Base-by-base conservation (phyloP, 768 basidiomycete genomes). In the Pilatotrama ljubarskyi region DNA sequence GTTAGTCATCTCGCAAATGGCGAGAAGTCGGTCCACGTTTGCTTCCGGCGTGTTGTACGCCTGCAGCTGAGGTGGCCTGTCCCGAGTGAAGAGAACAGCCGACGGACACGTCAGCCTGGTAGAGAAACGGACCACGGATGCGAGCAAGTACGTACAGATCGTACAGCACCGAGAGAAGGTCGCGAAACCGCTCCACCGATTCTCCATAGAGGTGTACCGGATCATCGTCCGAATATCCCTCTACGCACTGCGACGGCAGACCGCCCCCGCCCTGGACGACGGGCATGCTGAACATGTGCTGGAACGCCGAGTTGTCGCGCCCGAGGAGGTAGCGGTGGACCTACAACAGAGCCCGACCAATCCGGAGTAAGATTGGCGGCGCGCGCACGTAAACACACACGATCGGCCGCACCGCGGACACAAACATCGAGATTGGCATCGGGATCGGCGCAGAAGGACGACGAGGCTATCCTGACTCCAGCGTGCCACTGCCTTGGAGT, bases 181-280 rank as follows among this genome's bases (percentile, higher is more conserved):
- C 64, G 35, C 70, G 71, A 58, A 82, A 79, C 43, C 78, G 72
- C 17, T 72, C 68, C 14, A 68, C 70, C 13, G 75, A 72, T 52
- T 77, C 78, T 5, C 76, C 77, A 37, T 61, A 65, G n/a, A 82
- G 66, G 1, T 67, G 51, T 36, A 80, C 74, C 11, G 78, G 78
- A 17, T 75, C 68, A 18, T 72, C 68, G 59, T 72, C 72, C 32
- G 61, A 65, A 20, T 38, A 59, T 2, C 72, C 72, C 52, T 74
- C 73, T 7, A 55, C 32, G 14, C 25, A 48, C 7, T 62, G 26
- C 37, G 22, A 42, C 24, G 55, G 44, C 4, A 53, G n/a, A n/a
- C n/a, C n/a, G n/a, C n/a, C 29, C 17, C 7, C 32, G 38, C 15
- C 38, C 3, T 17, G 41, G 40, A 54, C 25, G 15, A 51, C 32